Conservation (phyloP, 2,329 filamentous ascomycete species). For the Graphilbum ipis-grandicollis region DNA sequence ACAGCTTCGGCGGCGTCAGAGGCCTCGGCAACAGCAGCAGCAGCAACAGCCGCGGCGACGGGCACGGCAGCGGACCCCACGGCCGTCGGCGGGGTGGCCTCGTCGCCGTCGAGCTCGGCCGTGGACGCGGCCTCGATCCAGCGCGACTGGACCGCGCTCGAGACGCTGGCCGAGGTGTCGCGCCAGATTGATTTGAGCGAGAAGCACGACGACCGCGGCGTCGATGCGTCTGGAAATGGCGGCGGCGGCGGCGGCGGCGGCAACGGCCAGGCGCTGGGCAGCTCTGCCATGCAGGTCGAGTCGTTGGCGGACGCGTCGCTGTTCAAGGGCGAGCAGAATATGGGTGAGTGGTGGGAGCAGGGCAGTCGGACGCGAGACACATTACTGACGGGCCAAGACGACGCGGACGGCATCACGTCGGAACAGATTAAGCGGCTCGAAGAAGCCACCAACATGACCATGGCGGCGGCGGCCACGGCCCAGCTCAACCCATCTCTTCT, state of each 20-base stretch:
- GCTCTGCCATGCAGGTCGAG: neutral
- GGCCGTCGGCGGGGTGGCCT: neutral
- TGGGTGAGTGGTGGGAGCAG: too few relatives aligned
- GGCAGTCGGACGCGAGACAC: neutral
- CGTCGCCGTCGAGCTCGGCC: constrained; percentile 3
- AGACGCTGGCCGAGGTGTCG: constrained; percentile 78
- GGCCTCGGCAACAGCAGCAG: constrained; percentile 1
- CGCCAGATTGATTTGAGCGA: constrained; percentile 55
- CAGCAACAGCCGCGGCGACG: constrained; percentile 5
- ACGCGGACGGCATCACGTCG: constrained; percentile 7
- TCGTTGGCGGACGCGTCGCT: neutral
- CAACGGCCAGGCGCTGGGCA: too few relatives aligned
- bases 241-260: neutral
- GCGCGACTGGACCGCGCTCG: constrained; percentile 58
- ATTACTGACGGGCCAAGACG: constrained; percentile 4
- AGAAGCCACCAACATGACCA: constrained; percentile 32
- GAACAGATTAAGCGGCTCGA: constrained; percentile 34
- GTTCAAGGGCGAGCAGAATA: neutral
- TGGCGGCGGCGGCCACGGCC: constrained; percentile 38
- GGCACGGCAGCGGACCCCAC: constrained; percentile 10
- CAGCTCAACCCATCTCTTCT: constrained; percentile 36
- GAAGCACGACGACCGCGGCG: constrained; percentile 35
- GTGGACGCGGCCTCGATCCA: constrained; percentile 22
- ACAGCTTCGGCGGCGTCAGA: constrained; percentile 1
- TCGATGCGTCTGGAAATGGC: neutral